phyloP scores from a whole-genome alignment of 1,284 basidiomycete genomes.

The Cryptococcus deneoformans region DNA sequence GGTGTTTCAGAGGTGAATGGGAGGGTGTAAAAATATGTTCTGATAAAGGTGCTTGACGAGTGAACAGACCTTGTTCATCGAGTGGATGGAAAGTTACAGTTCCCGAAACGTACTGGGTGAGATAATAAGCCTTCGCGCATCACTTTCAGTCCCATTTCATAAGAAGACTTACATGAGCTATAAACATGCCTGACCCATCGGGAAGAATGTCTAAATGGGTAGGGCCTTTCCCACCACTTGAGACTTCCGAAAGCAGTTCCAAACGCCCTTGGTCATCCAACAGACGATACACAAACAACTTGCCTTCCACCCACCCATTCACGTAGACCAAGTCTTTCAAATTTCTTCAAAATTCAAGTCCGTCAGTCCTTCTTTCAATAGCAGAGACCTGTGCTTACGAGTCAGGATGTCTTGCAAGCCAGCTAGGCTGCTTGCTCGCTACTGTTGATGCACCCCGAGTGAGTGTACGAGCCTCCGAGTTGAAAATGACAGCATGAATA shows the following conservation, averaged over 20 bases:
- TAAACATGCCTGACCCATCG: slow-evolving; percentile 13
- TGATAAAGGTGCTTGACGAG: not conserved
- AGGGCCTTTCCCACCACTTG: slow-evolving; percentile 20
- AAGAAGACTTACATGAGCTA: slow-evolving; percentile 23
- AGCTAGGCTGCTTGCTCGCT: slow-evolving; percentile 20
- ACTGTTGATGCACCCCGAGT: slow-evolving; percentile 5
- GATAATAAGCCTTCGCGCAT: not conserved
- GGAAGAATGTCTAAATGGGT: slow-evolving; percentile 22
- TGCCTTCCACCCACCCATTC: slow-evolving; percentile 24
- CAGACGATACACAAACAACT: slow-evolving; percentile 19
- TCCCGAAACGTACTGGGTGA: slow-evolving; percentile 13
- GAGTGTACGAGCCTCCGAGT: slow-evolving; percentile 10
- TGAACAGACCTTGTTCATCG: slow-evolving; percentile 14
- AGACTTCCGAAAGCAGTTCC: slow-evolving; percentile 20
- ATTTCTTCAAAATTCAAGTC: slow-evolving; percentile 1
- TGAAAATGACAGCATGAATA: slow-evolving; percentile 22
- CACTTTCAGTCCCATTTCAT: not conserved
- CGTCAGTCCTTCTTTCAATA: not conserved
- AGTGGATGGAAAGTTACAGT: slow-evolving; percentile 17
- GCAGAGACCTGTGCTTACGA: slow-evolving; percentile 13
- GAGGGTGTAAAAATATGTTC: slow-evolving; percentile 11
- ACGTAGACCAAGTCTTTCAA: slow-evolving; percentile 22
- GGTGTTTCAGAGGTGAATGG: slow-evolving; percentile 14
- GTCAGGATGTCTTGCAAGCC: slow-evolving; percentile 21
- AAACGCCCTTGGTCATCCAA: slow-evolving; percentile 9